Evolutionary conservation across 768 basidiomycete species (phyloP), one percentile per base, ranked within the genome.

Genomic region (Russula sp.): DNA sequence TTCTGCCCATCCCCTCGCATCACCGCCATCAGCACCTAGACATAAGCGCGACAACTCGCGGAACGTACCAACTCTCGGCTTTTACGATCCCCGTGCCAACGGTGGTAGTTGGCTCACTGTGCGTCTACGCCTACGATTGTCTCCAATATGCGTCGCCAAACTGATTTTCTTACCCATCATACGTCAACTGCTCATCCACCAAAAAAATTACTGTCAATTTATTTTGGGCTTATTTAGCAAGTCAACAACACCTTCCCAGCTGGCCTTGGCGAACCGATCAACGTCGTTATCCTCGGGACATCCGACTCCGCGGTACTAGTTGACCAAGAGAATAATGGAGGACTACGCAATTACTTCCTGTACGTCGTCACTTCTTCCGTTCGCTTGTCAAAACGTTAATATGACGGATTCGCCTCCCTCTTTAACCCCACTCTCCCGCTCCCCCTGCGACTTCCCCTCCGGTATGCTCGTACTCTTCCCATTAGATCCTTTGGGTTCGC

Each of bases 321-420:
- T 2, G 28, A 30, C 28, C 28, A 30, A 30, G 72, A 83, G 68
- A 69, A 71, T 3, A 73, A 88, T 54, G 94, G 94, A 16, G 92
- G 94, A 3, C 75, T 94, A 57, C 79, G 84, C 44, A 96, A 94
- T 72, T 95, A 88, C 76, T 90, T 85, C 72, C 75, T 87, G 91
- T 93, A 69, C 69, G 89, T 81, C 10, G 4, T 42, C 18, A 4
- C n/a, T 26, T 18, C n/a, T 11, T 42, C 51, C 13, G 13, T 32
- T 28, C n/a, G n/a, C 52, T 28, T 34, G 52, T n/a, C 20, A 34
- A n/a, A 53, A 53, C 22, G 20, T 34, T 11, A 44, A 46, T n/a
- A 26, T 44, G 56, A 57, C 56, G 28, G 28, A 16, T 18, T 14
- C 11, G 26, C 20, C 11, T 11, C 20, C 44, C n/a, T 48, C 26